Evolutionary conservation across 2,329 filamentous ascomycete genomes (phyloP), one percentile per base, ranked within the genome.

Genomic region (Leptographium procerum): DNA sequence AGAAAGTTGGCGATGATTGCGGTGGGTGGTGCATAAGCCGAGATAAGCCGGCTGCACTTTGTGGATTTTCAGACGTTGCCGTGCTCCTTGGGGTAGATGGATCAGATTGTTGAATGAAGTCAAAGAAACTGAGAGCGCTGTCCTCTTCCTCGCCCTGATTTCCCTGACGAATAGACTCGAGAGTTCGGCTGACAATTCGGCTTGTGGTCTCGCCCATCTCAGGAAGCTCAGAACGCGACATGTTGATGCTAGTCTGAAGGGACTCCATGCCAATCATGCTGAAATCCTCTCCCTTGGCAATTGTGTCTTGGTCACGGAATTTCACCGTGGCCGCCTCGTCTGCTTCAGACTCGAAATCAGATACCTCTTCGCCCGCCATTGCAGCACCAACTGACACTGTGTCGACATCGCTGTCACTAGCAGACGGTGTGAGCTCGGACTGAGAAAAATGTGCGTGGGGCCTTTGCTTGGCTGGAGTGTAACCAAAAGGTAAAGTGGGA

Each of bases 121-220:
- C 61, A 7, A 63, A 52, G 28, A 57, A 59, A 52, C 55, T 57
- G 55, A 45, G 19, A 11, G 26, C 47, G 45, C 45, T 50, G 28
- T 56, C 54, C 11, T 50, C 40, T 19, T 36, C 43, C 11, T 33
- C 53, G 3, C 31, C 31, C 10, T 56, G 53, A n/a, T 59, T 28
- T 19, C 58, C 68, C 65, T 69, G 74, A 45, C 79, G 72, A 40
- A 82, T 64, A 4, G 76, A 76, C 62, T 81, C 77, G 9, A 84
- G 66, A 0, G 79, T 79, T 40, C 75, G 75, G 64, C 78, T 81
- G 57, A 83, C 80, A 53, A 84, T 81, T 47, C 78, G 66, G 57
- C 75, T 82, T 0, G 81, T 83, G 34, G 77, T 76, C 22, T 83
- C 79, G 4, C 80, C 81, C 61, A 82, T 72, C 33, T 81, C 77